Conservation (phyloP, 305 asterid species). For the Plantago lanceolata region DNA sequence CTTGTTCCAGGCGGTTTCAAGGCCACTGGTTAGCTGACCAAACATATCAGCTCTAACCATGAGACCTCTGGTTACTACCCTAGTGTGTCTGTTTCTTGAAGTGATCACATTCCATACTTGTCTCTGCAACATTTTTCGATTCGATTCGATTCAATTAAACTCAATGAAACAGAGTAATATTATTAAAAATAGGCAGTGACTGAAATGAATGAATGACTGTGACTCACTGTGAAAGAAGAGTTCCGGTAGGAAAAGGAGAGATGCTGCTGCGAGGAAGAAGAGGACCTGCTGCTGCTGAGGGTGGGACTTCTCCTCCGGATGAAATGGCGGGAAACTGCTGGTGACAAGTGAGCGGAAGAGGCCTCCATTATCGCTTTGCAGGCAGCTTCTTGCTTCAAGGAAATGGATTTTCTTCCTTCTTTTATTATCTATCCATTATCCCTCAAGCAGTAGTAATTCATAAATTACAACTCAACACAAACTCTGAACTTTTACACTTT, state of each 20-base stretch:
- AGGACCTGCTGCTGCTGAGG: slow-evolving; percentile 30
- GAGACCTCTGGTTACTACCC: slow-evolving; percentile 40
- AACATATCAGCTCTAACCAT: slow-evolving; percentile 86
- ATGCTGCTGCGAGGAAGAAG: slow-evolving; percentile 43
- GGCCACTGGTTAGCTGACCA: slow-evolving; percentile 88
- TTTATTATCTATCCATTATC: no score
- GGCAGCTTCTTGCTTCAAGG: no score
- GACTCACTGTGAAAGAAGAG: slow-evolving; percentile 52
- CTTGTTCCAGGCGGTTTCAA: slow-evolving; percentile 93
- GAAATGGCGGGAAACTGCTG: slow-evolving; percentile 54
- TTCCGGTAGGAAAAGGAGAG: slow-evolving; percentile 56
- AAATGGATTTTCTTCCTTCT: no score
- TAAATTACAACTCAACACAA: no score
- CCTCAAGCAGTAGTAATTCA: no score
- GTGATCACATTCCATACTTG: slow-evolving; percentile 60
- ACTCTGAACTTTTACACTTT: no score
- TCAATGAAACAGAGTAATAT: not conserved
- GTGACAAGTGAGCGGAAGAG: slow-evolving; percentile 34
- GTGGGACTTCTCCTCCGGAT: slow-evolving; percentile 28
- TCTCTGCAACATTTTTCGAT: slow-evolving; percentile 34
- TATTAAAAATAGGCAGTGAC: no score
- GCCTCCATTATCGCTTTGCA: slow-evolving; percentile 42
- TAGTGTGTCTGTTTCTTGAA: slow-evolving; percentile 30
- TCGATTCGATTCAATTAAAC: no score
- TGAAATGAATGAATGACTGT: not conserved